Base-by-base conservation (phyloP, 2,329 filamentous ascomycete genomes). In the Cercospora beticola region DNA sequence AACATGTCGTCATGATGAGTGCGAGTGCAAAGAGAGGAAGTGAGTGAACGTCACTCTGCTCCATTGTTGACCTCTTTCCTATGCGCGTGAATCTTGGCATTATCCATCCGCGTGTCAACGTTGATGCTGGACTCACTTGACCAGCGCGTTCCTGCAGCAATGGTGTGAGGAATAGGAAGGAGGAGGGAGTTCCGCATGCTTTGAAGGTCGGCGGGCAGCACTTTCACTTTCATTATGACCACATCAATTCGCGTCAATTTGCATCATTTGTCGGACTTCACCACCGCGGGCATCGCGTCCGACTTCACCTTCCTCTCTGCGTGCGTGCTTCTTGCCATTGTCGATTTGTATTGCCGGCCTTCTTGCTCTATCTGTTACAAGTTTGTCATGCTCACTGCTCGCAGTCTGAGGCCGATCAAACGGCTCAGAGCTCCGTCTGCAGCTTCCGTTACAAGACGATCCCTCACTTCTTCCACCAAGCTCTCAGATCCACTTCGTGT, bases 401-500 rank as follows among this genome's bases (percentile, higher is more conserved):
- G 56, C 28, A 26, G n/a, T 33, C 28, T 58, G 5, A 31, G 7
- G 8, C 18, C 28, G 28, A 16, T 31, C 31, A 31, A 18, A 58
- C 31, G 28, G 56, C 56, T 58, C 9, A 2, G 31, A 31, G 3
- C 8, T 31, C 18, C 7, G n/a, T 26, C 28, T 23, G n/a, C 28
- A 21, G 18, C 18, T 31, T 33, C 28, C 56, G 16, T 30, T 16
- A 10, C 56, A 31, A 58, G 8, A 33, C 28, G 56, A 36, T 33
- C 28, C 6, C 56, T 58, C 56, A 58, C 56, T 33, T 58, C 56
- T 18, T 58, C 56, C 56, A 66, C 18, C 31, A 46, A 40, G 33
- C 62, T 46, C 26, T 70, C 73, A 69, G 77, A 84, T 16, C 91
- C 92, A 3, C 84, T 99, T 33, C 86, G 89, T 36, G 93, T 99